Percentiles rank a stretch among this genome's conserved stretches.
These are phyloP conservation scores for Spinacia oleracea DNA, from an alignment of 179 eudicot genomes.

Conservation along the genomic window DNA sequence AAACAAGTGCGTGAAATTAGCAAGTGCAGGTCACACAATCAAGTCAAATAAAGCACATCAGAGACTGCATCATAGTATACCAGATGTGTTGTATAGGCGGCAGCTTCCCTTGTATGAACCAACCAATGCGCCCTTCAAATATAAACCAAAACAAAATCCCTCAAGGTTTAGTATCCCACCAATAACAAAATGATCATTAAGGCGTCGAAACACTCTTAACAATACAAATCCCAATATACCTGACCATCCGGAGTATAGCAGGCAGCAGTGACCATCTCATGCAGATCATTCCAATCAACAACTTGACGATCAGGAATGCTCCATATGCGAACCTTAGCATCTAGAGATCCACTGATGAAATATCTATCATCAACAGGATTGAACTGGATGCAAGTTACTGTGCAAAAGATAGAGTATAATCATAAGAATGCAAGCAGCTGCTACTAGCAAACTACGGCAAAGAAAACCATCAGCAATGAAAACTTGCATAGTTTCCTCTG, in stretches of 20 bases:
- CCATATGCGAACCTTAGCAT: slow-evolving; percentile 98
- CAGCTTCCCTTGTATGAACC: slow-evolving; percentile 99
- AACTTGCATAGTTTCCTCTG: neutral
- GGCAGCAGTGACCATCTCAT: slow-evolving; percentile 99
- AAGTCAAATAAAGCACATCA: slow-evolving; percentile 17
- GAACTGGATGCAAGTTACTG: slow-evolving; percentile 99
- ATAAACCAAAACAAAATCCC: slow-evolving; percentile 28
- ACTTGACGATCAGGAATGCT: slow-evolving; percentile 95
- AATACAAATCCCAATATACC: slow-evolving; percentile 39
- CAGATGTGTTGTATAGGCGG: slow-evolving; percentile 78
- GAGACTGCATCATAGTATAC: slow-evolving; percentile 37
- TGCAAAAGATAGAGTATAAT: slow-evolving; percentile 19
- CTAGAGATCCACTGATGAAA: slow-evolving; percentile 97
- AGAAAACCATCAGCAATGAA: neutral
- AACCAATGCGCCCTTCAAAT: slow-evolving; percentile 87
- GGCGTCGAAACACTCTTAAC: neutral
- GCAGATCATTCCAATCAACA: slow-evolving; percentile 97
- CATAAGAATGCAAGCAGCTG: slow-evolving; percentile 5
- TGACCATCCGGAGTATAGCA: slow-evolving; percentile 98
- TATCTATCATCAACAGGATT: slow-evolving; percentile 91
- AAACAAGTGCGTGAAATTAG: slow-evolving; percentile 5
- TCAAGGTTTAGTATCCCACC: slow-evolving; percentile 17
- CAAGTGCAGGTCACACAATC: neutral
- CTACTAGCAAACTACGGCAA: neutral
- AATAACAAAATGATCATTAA: slow-evolving; percentile 8